Evolutionary conservation across 2,329 filamentous ascomycete genomes (phyloP).

Genomic region (Hymenoscyphus infarciens): DNA sequence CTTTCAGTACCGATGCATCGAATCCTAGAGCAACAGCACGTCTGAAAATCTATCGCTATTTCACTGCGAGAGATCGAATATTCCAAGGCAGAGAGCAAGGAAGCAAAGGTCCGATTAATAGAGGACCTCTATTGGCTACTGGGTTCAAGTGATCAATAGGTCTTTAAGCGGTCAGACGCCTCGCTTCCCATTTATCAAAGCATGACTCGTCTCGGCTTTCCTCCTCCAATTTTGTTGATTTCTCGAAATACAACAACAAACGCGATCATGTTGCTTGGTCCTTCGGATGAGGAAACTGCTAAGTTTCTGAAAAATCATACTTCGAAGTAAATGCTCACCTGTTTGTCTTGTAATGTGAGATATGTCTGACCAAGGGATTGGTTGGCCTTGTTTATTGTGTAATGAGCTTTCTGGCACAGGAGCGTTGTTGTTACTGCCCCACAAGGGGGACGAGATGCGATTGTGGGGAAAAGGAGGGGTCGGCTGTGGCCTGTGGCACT

Average conservation of each 20-base stretch:
- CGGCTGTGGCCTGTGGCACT: background rate
- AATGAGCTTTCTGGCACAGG: background rate
- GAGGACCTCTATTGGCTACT: background rate
- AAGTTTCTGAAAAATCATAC: background rate
- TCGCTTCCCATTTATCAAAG: background rate
- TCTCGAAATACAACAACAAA: background rate
- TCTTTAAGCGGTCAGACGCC: background rate
- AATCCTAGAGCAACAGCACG: background rate
- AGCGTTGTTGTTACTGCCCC: background rate
- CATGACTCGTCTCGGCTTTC: background rate
- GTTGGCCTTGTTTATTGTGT: background rate
- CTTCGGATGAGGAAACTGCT: background rate
- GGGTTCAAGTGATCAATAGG: background rate
- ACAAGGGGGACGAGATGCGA: background rate
- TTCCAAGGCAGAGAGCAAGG: background rate
- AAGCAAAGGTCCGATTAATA: background rate
- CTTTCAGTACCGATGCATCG: background rate
- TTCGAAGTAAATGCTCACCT: background rate
- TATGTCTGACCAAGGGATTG: background rate
- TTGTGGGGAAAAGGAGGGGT: constrained; percentile 2
- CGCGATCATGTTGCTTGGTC: background rate
- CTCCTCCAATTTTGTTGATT: background rate
- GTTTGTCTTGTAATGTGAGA: background rate
- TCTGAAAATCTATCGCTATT: background rate
- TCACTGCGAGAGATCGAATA: background rate